Evolutionary conservation across 2,329 filamentous ascomycete species (phyloP), one percentile per base, ranked within the genome.

Genomic region (Sporothrix brasiliensis): DNA sequence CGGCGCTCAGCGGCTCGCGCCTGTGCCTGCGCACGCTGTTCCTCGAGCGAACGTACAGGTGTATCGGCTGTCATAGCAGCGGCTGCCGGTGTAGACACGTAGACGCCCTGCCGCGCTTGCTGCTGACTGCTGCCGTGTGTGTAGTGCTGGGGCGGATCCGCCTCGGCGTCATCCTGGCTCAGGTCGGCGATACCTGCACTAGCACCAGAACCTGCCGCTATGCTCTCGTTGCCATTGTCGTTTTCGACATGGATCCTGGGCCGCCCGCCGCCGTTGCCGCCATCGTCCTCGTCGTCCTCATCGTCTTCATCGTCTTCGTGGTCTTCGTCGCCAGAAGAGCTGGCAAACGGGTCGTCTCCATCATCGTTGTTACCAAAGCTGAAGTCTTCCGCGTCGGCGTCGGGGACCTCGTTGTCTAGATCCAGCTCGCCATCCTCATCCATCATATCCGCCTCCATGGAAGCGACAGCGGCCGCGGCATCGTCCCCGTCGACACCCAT

Each of bases 321-420:
- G 4, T 81, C 80, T 4, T 80, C 80, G 16, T 76, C 75, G 54
- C 78, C 76, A 1, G 50, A 72, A 10, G 56, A 73, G 69, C 69
- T 76, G 4, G 73, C 73, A 74, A 74, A 74, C 19, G 73, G 72
- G 52, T 74, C 76, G 9, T 81, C 81, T 1, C 81, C 80, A 1
- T 80, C 81, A 1, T 80, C 80, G 3, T 84, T 79, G 65, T 78
- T 80, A 47, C 82, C 83, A 67, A 87, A 81, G 5, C 83, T 83
- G 78, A 86, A 86, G 27, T 83, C 84, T 9, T 78, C 81, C 10
- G 81, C 83, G 49, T 88, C 87, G 3, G 85, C 90, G 76, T 92
- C 89, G 1, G 91, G 91, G 21, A 92, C 89, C 67, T 92, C 90
- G 72, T 91, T 90, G 74, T 93, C 91, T 69, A 92, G 79, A 79